Evolutionary conservation across 139 green algal genomes (phyloP).

Genomic region (Chlorella sp.): DNA sequence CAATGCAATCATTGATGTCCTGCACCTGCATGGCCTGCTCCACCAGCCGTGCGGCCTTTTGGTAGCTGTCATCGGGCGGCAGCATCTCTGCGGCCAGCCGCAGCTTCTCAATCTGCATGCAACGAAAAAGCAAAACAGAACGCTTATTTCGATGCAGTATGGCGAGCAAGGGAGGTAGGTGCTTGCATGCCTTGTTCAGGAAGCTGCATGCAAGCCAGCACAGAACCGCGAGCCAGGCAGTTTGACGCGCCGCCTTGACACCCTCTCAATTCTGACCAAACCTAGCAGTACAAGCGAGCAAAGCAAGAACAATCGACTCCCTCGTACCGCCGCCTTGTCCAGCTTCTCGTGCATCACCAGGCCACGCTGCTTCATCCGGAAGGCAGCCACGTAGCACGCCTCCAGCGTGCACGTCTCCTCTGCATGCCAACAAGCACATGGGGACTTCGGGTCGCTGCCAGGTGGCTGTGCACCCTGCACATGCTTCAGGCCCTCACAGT

Average conservation of each 20-base stretch:
- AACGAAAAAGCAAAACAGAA: no score
- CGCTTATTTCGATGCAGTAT: no score
- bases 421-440: background rate
- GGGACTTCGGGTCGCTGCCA: background rate
- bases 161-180: no score
- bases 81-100: slow-evolving; percentile 65
- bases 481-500: background rate
- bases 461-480: background rate
- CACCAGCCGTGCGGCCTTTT: slow-evolving; percentile 37
- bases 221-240: no score
- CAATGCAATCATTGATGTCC: no score
- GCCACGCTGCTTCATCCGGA: slow-evolving; percentile 34
- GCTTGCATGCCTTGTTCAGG: no score
- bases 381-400: slow-evolving; percentile 33
- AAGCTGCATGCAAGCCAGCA: no score
- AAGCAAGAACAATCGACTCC: background rate
- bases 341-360: slow-evolving; percentile 37
- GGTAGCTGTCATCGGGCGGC: slow-evolving; percentile 43
- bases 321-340: slow-evolving; percentile 32
- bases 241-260: no score
- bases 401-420: slow-evolving; percentile 29
- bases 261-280: no score
- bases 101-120: slow-evolving; percentile 48
- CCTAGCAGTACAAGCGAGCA: background rate
- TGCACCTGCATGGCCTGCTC: slow-evolving; percentile 26